phyloP scores from a whole-genome alignment of 768 basidiomycete species.

The Inosperma sp. region DNA sequence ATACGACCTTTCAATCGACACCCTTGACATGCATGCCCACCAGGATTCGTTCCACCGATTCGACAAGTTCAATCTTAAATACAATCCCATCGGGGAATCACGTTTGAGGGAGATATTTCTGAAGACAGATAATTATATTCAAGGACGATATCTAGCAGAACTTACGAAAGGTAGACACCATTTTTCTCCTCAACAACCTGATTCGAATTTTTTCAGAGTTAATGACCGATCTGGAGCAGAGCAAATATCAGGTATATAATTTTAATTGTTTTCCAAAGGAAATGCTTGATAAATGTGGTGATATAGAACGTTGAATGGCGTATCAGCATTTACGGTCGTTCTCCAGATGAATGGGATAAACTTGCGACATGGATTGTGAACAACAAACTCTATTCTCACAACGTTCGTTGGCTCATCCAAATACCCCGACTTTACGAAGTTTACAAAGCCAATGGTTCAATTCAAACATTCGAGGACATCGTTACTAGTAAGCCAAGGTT shows the following conservation, averaged over 20 bases:
- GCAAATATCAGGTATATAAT: constrained; percentile 84
- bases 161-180: constrained; percentile 69
- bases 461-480: constrained; percentile 87
- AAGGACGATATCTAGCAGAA: constrained; percentile 92
- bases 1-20: constrained; percentile 98
- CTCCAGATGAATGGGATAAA: constrained; percentile 90
- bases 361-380: constrained; percentile 95
- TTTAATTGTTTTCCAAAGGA: background rate
- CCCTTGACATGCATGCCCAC: constrained; percentile 99
- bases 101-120: constrained; percentile 94
- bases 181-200: background rate
- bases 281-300: background rate
- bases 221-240: constrained; percentile 96
- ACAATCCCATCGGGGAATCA: constrained; percentile 95
- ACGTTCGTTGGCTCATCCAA: constrained; percentile 97
- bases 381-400: constrained; percentile 92
- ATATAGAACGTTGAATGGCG: constrained; percentile 92
- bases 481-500: constrained; percentile 63
- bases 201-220: constrained; percentile 56
- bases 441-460: constrained; percentile 83
- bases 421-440: constrained; percentile 92
- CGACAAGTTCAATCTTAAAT: constrained; percentile 97
- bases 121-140: constrained; percentile 94
- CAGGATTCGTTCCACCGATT: constrained; percentile 98
- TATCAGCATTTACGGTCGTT: constrained; percentile 89